Evolutionary conservation across 306 rosid species (phyloP).

Genomic region (Gastrolobium villosum): DNA sequence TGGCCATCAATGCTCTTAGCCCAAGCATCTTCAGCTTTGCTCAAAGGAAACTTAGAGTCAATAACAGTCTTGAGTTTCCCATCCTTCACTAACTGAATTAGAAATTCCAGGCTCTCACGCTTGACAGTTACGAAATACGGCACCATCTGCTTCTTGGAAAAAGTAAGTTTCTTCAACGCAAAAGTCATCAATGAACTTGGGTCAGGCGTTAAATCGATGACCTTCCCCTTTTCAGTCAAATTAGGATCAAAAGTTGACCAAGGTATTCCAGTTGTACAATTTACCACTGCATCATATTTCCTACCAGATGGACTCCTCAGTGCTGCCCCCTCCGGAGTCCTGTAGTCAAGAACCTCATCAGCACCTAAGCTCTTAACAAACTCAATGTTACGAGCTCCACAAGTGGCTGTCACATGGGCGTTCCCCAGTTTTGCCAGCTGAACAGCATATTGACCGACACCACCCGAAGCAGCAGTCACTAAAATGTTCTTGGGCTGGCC

Average conservation of each 20-base stretch:
- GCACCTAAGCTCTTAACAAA: slow-evolving; percentile 74
- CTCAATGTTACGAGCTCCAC: slow-evolving; percentile 73
- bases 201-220: slow-evolving; percentile 65
- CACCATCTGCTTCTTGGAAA: slow-evolving; percentile 69
- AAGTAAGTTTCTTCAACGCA: slow-evolving; percentile 62
- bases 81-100: slow-evolving; percentile 62
- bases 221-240: slow-evolving; percentile 62
- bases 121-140: slow-evolving; percentile 48
- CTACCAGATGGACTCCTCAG: slow-evolving; percentile 71
- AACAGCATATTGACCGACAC: slow-evolving; percentile 71
- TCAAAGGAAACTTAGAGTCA: slow-evolving; percentile 65
- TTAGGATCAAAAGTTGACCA: slow-evolving; percentile 73
- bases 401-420: slow-evolving; percentile 72
- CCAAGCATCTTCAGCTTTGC: slow-evolving; percentile 86
- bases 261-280: slow-evolving; percentile 63
- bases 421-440: slow-evolving; percentile 78
- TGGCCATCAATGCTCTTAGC: slow-evolving; percentile 73
- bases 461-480: slow-evolving; percentile 70
- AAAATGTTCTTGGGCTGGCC: slow-evolving; percentile 62
- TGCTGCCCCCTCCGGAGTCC: slow-evolving; percentile 67
- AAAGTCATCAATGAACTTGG: slow-evolving; percentile 36
- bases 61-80: slow-evolving; percentile 67
- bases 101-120: slow-evolving; percentile 61
- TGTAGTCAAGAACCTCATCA: slow-evolving; percentile 83
- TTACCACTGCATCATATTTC: slow-evolving; percentile 69